phyloP scores from a whole-genome alignment of 140 eudicot genomes.

The Senecio squalidus region DNA sequence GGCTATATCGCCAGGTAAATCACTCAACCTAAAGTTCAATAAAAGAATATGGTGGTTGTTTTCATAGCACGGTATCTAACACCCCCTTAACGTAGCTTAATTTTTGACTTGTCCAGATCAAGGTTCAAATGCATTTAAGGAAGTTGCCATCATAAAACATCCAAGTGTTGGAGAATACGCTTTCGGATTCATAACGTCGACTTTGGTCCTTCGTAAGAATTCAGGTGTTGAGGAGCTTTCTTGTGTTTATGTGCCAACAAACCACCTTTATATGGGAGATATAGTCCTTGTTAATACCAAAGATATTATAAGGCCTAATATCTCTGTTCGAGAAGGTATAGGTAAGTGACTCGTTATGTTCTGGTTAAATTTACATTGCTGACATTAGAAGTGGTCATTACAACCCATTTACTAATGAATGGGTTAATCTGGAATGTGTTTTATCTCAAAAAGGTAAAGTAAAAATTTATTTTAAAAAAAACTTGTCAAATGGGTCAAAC shows the following conservation, averaged over 20 bases:
- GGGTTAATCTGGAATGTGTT: too few relatives aligned
- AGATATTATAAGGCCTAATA: slow-evolving; percentile 68
- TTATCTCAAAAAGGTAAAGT: too few relatives aligned
- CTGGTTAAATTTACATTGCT: background rate
- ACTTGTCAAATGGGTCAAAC: background rate
- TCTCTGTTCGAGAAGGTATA: slow-evolving; percentile 83
- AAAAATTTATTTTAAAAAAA: too few relatives aligned
- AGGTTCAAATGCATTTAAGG: slow-evolving; percentile 76
- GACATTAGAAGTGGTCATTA: background rate
- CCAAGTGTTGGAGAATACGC: slow-evolving; percentile 80
- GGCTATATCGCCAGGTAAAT: slow-evolving; percentile 79
- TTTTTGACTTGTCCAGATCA: slow-evolving; percentile 39
- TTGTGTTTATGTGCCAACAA: slow-evolving; percentile 81
- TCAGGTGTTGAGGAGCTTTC: slow-evolving; percentile 77
- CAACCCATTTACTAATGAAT: background rate
- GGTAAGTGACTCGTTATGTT: slow-evolving; percentile 35
- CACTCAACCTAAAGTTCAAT: background rate
- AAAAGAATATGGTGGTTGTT: too few relatives aligned
- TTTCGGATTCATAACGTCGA: slow-evolving; percentile 75
- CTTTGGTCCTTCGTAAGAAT: slow-evolving; percentile 55
- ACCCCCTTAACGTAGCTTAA: background rate
- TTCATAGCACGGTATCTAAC: too few relatives aligned
- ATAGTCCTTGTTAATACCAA: slow-evolving; percentile 62
- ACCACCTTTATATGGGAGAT: slow-evolving; percentile 87
- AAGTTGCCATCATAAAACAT: slow-evolving; percentile 80